phyloP scores from a whole-genome alignment of 208 protist genomes.

The Acanthamoeba healyi region DNA sequence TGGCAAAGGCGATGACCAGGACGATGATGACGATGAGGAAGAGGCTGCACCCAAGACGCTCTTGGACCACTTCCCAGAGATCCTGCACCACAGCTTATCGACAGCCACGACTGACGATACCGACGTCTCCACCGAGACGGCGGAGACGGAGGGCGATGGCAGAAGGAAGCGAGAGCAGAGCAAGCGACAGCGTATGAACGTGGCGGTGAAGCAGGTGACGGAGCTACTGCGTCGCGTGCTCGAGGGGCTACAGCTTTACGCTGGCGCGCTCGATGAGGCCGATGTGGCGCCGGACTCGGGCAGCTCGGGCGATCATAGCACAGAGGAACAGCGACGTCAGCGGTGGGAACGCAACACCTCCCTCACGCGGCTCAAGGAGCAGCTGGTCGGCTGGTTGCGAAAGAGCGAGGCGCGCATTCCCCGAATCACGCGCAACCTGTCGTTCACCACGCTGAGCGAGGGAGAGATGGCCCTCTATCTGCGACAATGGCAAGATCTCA shows the following conservation, averaged over 20 bases:
- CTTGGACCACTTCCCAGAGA: background rate
- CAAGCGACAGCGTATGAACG: background rate
- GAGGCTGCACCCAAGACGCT: background rate
- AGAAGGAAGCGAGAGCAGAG: background rate
- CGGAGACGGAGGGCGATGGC: background rate
- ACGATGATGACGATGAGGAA: background rate
- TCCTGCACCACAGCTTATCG: no score
- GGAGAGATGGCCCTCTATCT: slow-evolving; percentile 40
- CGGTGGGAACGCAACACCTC: slow-evolving; percentile 2
- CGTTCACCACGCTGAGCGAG: slow-evolving; percentile 20
- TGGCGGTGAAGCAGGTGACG: background rate
- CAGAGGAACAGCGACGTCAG: background rate
- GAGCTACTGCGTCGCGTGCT: background rate
- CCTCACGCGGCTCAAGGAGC: background rate
- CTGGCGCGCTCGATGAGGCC: background rate
- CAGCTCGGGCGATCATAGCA: background rate
- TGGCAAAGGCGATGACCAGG: background rate
- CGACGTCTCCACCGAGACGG: background rate
- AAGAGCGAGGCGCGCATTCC: slow-evolving; percentile 10
- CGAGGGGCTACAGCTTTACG: background rate
- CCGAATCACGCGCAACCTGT: slow-evolving; percentile 30
- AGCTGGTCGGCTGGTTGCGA: background rate
- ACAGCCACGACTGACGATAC: background rate
- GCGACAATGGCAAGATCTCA: background rate
- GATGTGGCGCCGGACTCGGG: background rate